These are phyloP conservation scores for Neurospora tetrasperma DNA, from an alignment of 495 filamentous ascomycete species.

Conservation along the genomic window DNA sequence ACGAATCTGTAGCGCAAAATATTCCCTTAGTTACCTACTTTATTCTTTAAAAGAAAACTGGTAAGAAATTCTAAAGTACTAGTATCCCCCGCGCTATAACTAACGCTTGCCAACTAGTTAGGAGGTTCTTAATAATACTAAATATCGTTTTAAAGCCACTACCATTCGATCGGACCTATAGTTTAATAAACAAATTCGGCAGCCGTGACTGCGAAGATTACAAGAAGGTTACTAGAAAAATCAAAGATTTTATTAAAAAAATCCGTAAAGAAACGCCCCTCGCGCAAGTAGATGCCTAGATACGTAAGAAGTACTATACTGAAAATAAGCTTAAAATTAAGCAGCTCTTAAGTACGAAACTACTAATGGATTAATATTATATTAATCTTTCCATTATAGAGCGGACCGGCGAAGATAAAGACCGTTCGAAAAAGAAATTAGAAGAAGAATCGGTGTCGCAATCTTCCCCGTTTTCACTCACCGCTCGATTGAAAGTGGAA, in stretches of 20 bases:
- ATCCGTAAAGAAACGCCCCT: conserved; percentile 12
- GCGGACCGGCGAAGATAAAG: conserved; percentile 1
- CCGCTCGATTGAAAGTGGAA: conserved; percentile 17
- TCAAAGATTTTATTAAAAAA: conserved; percentile 9
- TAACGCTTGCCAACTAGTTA: conserved; percentile 12
- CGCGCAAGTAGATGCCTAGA: conserved; percentile 6
- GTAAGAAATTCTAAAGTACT: conserved; percentile 5
- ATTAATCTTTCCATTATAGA: conserved; percentile 24
- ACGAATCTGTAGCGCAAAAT: conserved; percentile 10
- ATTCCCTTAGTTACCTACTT: conserved; percentile 10
- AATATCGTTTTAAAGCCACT: conserved; percentile 13
- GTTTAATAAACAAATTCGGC: conserved; percentile 19
- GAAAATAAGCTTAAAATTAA: conserved; percentile 20
- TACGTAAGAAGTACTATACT: conserved; percentile 13
- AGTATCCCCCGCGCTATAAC: neutral
- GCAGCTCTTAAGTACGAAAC: conserved; percentile 24
- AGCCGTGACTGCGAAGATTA: conserved; percentile 12
- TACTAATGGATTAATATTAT: conserved; percentile 29
- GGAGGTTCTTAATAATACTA: conserved; percentile 8
- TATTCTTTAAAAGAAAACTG: conserved; percentile 7
- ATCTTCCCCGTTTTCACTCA: conserved; percentile 21
- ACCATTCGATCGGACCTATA: conserved; percentile 16
- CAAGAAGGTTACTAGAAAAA: conserved; percentile 9
- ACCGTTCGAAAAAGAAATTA: neutral
- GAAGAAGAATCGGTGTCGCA: conserved; percentile 2